These are phyloP conservation scores for Fusarium goolgardi DNA, from an alignment of 2,329 filamentous ascomycete genomes.

Conservation along the genomic window DNA sequence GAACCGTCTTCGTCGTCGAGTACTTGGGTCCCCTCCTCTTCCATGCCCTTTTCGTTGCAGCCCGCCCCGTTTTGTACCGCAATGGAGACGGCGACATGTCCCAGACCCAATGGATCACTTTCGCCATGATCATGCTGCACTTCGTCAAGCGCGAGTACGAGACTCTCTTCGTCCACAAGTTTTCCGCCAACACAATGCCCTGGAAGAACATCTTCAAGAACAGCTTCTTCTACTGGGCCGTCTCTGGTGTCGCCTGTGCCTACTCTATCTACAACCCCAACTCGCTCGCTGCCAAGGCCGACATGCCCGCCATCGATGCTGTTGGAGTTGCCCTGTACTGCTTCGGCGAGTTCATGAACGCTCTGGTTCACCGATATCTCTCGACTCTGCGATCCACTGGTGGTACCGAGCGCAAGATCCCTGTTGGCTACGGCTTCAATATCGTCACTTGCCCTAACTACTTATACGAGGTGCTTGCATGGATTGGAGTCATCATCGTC, in stretches of 20 bases:
- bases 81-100: constrained; percentile 63
- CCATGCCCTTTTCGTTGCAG: constrained; percentile 78
- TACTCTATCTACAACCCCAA: constrained; percentile 86
- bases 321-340: constrained; percentile 77
- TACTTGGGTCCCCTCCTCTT: constrained; percentile 93
- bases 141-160: constrained; percentile 96
- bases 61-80: constrained; percentile 73
- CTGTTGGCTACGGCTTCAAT: constrained; percentile 83
- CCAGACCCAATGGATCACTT: constrained; percentile 77
- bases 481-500: constrained; percentile 83
- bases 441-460: constrained; percentile 98
- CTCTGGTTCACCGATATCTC: constrained; percentile 82
- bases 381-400: constrained; percentile 80
- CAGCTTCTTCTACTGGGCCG: constrained; percentile 91
- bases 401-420: constrained; percentile 88
- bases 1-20: constrained; percentile 93
- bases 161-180: constrained; percentile 94
- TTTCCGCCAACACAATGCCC: constrained; percentile 95
- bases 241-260: constrained; percentile 83
- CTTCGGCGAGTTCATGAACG: constrained; percentile 83
- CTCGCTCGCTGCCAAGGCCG: constrained; percentile 70
- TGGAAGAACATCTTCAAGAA: constrained; percentile 93
- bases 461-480: constrained; percentile 89
- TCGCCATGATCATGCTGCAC: constrained; percentile 80
- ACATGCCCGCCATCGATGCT: constrained; percentile 67